Evolutionary conservation across 768 basidiomycete species (phyloP).

Genomic region (Termitomyces heimii): DNA sequence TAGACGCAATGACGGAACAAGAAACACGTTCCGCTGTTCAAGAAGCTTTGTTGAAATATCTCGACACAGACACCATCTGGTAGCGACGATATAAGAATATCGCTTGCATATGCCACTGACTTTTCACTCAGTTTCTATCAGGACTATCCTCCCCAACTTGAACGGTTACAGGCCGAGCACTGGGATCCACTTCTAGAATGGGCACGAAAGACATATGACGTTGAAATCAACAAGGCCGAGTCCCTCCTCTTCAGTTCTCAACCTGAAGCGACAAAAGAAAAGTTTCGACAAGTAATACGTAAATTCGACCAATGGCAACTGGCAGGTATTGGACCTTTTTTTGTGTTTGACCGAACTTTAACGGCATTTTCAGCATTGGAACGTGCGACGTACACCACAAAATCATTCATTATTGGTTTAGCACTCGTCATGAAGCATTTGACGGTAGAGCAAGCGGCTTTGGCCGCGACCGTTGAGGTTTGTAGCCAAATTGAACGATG

Average conservation of each 20-base stretch:
- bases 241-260: constrained; percentile 72
- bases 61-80: constrained; percentile 96
- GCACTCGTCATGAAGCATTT: constrained; percentile 75
- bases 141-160: constrained; percentile 69
- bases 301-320: constrained; percentile 79
- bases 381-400: constrained; percentile 81
- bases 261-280: constrained; percentile 57
- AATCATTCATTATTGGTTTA: constrained; percentile 85
- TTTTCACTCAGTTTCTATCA: constrained; percentile 67
- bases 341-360: not conserved
- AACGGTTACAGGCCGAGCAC: constrained; percentile 69
- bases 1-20: constrained; percentile 67
- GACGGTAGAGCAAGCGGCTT: constrained; percentile 77
- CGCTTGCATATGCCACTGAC: not conserved
- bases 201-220: constrained; percentile 58
- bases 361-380: constrained; percentile 69
- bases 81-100: constrained; percentile 22
- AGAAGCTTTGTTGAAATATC: constrained; percentile 68
- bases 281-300: constrained; percentile 51
- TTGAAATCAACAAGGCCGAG: constrained; percentile 63
- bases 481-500: constrained; percentile 92
- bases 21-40: constrained; percentile 56
- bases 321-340: constrained; percentile 50
- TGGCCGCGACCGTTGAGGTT: constrained; percentile 88
- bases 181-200: constrained; percentile 89